These are phyloP conservation scores for Hyparrhenia diplandra DNA, from an alignment of 176 grass and related monocot genomes.

Conservation along the genomic window DNA sequence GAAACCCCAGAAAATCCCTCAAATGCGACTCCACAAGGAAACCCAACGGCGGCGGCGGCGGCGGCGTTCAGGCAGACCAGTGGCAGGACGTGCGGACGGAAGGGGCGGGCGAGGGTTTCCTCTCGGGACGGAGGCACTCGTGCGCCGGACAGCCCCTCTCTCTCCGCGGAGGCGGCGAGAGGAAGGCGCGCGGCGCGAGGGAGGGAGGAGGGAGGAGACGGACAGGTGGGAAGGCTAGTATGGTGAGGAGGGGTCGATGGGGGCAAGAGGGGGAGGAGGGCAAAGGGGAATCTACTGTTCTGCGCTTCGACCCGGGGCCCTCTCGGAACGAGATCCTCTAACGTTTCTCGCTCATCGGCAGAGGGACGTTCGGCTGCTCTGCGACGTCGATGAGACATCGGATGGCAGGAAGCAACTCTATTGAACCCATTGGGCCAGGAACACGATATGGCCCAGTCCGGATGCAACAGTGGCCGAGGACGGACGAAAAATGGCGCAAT, in stretches of 20 bases:
- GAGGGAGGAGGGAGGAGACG: slow-evolving; percentile 1
- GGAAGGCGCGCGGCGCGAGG: not conserved
- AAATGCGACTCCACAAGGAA: not conserved
- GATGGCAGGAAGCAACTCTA: too few relatives aligned
- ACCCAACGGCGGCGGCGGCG: not conserved
- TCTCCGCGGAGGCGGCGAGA: not conserved
- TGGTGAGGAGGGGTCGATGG: not conserved
- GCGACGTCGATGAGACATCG: too few relatives aligned
- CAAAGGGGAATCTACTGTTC: too few relatives aligned
- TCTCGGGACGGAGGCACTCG: not conserved
- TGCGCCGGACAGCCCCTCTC: not conserved
- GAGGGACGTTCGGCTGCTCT: too few relatives aligned
- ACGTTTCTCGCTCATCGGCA: too few relatives aligned
- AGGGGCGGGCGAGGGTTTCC: not conserved
- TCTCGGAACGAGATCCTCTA: too few relatives aligned
- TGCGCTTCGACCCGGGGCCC: too few relatives aligned
- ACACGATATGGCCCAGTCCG: too few relatives aligned
- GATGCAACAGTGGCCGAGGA: too few relatives aligned
- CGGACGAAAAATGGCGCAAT: too few relatives aligned
- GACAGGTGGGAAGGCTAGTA: slow-evolving; percentile 21
- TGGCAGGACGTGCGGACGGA: not conserved
- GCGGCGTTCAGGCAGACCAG: not conserved
- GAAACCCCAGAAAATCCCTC: not conserved
- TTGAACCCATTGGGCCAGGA: too few relatives aligned
- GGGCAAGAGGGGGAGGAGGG: too few relatives aligned